Evolutionary conservation across 2,329 filamentous ascomycete species (phyloP).

Genomic region (Arthroderma sp.): DNA sequence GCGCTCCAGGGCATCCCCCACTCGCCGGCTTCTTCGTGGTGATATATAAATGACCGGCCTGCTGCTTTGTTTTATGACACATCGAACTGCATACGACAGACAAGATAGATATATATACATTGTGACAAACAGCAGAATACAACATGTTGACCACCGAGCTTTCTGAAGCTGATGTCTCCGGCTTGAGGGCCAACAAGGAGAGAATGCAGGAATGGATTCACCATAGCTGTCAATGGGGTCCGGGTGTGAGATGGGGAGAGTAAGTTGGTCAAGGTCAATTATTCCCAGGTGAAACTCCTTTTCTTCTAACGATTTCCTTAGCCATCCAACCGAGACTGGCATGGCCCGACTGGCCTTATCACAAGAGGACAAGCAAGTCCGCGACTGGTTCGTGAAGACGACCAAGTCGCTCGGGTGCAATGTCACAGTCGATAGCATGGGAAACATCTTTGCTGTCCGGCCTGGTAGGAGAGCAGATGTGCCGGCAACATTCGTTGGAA

Average conservation of each 20-base stretch:
- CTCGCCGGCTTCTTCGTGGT: background rate
- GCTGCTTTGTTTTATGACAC: no score
- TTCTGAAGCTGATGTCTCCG: conserved; percentile 40
- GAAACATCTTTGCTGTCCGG: conserved; percentile 66
- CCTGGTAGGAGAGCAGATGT: conserved; percentile 47
- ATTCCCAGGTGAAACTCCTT: background rate
- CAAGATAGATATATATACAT: background rate
- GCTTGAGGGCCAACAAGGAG: conserved; percentile 46
- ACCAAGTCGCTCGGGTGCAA: conserved; percentile 53
- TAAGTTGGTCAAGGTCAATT: conserved; percentile 35
- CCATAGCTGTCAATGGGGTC: conserved; percentile 54
- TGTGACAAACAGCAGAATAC: no score
- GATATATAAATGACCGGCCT: conserved; percentile 13
- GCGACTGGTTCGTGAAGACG: conserved; percentile 63
- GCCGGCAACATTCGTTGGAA: conserved; percentile 41
- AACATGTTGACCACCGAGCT: conserved; percentile 33
- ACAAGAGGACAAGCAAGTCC: conserved; percentile 56
- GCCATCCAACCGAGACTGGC: conserved; percentile 50
- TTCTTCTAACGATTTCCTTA: conserved; percentile 11
- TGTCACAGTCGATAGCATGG: conserved; percentile 60
- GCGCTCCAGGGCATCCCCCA: no score
- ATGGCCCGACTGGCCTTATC: conserved; percentile 65
- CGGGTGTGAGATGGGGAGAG: conserved; percentile 55
- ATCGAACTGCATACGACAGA: conserved; percentile 1
- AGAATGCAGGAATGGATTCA: conserved; percentile 54